Base-by-base conservation (phyloP, 2,329 filamentous ascomycete species). In the Seiridium unicorne region DNA sequence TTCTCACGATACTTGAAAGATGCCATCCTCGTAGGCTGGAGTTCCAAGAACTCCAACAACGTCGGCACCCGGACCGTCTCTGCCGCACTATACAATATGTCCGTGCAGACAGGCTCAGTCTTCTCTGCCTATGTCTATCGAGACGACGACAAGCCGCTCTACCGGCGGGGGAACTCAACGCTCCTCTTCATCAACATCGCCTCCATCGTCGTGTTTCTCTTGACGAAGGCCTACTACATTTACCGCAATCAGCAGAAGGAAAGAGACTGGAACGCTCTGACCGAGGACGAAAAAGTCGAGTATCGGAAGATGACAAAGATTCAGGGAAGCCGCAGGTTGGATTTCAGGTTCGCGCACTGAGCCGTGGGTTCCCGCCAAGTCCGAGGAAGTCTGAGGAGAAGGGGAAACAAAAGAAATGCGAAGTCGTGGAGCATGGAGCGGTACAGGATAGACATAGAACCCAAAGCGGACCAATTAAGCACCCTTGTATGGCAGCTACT, bases 61-160 rank as follows among this genome's bases (percentile, higher is more conserved):
- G 86, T 88, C 5, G 77, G 84, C 32, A 85, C 84, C 2, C 73
- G 86, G 5, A 81, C 85, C 5, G 82, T 89, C 3, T 82, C 83
- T 0, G 81, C 83, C 0, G 85, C 83, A 0, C 66, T 86, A 5
- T 88, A 88, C 69, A 88, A 87, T 62, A 78, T 77, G 69, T 66
- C 68, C 10, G 71, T 75, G 5, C 76, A 78, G 60, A 36, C 70
- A 0, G 74, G 76, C 3, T 71, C 66, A 60, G 70, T 79, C 5
- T 66, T 69, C n/a, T 62, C 65, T 31, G 68, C 68, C 11, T 72
- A 76, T 64, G 82, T 87, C 11, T 87, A 87, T 66, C 73, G 79
- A 1, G 75, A 83, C 1, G 74, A 82, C 44, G 85, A 88, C 63
- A 79, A 79, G 58, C 84, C 84, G 0, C 70, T 79, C 4, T 86